phyloP scores from a whole-genome alignment of 129 eudicot species.

The Escallonia herrerae region DNA sequence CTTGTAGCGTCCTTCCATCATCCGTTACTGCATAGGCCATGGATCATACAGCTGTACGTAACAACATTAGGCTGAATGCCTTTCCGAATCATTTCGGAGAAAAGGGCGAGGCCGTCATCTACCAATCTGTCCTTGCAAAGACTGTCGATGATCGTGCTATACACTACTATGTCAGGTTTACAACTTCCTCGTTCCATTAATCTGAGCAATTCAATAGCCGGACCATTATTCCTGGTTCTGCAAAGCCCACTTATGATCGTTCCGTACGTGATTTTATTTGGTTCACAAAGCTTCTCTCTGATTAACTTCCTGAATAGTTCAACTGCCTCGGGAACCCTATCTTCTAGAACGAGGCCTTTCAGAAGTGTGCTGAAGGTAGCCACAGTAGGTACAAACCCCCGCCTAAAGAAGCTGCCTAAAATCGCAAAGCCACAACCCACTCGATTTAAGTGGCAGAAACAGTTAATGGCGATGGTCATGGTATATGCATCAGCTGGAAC shows the following conservation, averaged over 20 bases:
- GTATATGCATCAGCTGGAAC: conserved; percentile 20
- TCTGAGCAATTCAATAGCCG: conserved; percentile 27
- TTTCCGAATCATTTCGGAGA: conserved; percentile 21
- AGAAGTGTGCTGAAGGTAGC: conserved; percentile 33
- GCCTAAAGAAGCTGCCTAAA: conserved; percentile 22
- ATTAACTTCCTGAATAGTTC: conserved; percentile 26
- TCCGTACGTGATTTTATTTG: conserved; percentile 27
- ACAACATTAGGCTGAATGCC: conserved; percentile 26
- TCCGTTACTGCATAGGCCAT: conserved; percentile 25
- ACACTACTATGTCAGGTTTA: conserved; percentile 15
- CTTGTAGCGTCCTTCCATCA: conserved; percentile 18
- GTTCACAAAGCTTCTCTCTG: conserved; percentile 13
- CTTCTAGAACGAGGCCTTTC: conserved; percentile 29
- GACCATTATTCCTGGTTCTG: conserved; percentile 18
- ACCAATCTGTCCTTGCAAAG: conserved; percentile 37
- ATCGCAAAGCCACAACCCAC: conserved; percentile 30
- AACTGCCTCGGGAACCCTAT: conserved; percentile 23
- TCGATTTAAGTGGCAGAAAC: conserved; percentile 22
- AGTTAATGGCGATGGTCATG: conserved; percentile 30
- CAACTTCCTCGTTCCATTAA: conserved; percentile 21
- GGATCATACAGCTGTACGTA: conserved; percentile 34
- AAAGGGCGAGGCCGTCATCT: conserved; percentile 29
- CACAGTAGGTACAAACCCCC: conserved; percentile 22
- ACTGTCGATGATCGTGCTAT: conserved; percentile 25
- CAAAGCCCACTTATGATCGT: conserved; percentile 44